These are phyloP conservation scores for Fusarium dlaminii DNA, from an alignment of 2,329 filamentous ascomycete genomes.

Conservation along the genomic window DNA sequence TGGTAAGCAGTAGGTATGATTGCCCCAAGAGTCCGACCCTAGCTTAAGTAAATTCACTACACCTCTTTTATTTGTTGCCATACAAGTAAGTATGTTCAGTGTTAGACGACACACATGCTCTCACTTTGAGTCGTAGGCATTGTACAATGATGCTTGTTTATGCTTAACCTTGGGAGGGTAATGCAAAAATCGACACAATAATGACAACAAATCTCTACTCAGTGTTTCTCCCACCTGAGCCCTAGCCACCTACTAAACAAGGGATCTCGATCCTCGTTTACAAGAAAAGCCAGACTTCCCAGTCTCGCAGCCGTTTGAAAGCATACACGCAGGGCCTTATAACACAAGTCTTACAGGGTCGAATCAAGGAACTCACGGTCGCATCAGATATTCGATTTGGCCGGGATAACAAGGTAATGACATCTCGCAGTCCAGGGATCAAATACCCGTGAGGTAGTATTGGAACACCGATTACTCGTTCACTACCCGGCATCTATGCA, in stretches of 20 bases:
- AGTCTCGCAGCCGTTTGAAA: not conserved
- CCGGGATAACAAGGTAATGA: not conserved
- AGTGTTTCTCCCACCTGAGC: not conserved
- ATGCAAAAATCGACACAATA: not conserved
- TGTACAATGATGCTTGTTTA: not conserved
- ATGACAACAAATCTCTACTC: not conserved
- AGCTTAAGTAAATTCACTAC: not conserved
- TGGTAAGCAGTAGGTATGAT: not conserved
- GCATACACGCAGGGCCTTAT: not conserved
- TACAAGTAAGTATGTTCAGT: not conserved
- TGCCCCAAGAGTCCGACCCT: not conserved
- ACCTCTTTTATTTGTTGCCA: not conserved
- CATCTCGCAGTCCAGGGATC: not conserved
- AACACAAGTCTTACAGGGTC: not conserved
- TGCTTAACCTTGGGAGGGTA: not conserved
- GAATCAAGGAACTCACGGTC: not conserved
- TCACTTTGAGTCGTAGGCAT: not conserved
- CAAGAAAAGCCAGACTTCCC: not conserved
- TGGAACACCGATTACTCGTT: not conserved
- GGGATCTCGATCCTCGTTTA: not conserved
- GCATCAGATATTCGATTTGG: not conserved
- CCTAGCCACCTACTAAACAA: not conserved
- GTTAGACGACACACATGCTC: not conserved
- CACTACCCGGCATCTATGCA: not conserved
- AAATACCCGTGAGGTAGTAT: not conserved